phyloP scores from a whole-genome alignment of 192 early-diverging fungal species.

The Linnemannia schmuckeri region DNA sequence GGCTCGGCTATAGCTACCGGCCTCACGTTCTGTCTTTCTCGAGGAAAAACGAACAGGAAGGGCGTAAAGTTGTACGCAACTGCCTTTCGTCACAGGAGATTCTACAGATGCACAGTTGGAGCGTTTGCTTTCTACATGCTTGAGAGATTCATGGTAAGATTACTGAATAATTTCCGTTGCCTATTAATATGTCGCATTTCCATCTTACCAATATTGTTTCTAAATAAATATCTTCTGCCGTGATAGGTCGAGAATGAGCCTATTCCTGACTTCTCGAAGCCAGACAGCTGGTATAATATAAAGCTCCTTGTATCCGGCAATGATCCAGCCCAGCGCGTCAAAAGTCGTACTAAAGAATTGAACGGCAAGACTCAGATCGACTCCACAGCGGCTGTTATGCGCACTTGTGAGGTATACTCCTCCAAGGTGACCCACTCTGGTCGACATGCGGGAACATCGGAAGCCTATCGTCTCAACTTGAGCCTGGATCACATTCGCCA shows the following conservation, averaged over 20 bases:
- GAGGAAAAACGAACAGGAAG: slow-evolving; percentile 37
- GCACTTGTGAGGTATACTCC: slow-evolving; percentile 27
- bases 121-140: slow-evolving; percentile 47
- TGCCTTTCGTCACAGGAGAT: slow-evolving; percentile 33
- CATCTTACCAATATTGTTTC: not conserved
- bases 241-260: slow-evolving; percentile 29
- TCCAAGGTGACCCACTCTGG: slow-evolving; percentile 25
- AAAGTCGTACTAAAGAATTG: not conserved
- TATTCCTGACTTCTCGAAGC: slow-evolving; percentile 20
- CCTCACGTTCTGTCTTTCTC: slow-evolving; percentile 29
- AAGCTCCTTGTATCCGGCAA: slow-evolving; percentile 13
- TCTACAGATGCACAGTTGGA: slow-evolving; percentile 31
- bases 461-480: slow-evolving; percentile 16
- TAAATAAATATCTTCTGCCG: not conserved
- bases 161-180: not conserved
- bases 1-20: slow-evolving; percentile 23
- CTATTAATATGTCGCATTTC: not conserved
- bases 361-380: slow-evolving; percentile 14
- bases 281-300: slow-evolving; percentile 24
- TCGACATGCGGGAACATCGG: slow-evolving; percentile 18
- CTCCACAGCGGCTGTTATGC: slow-evolving; percentile 30
- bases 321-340: not conserved
- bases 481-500: slow-evolving; percentile 24
- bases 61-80: slow-evolving; percentile 18
- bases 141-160: slow-evolving; percentile 24